phyloP scores from a whole-genome alignment of 306 rosid species.

The Sindora glabra region DNA sequence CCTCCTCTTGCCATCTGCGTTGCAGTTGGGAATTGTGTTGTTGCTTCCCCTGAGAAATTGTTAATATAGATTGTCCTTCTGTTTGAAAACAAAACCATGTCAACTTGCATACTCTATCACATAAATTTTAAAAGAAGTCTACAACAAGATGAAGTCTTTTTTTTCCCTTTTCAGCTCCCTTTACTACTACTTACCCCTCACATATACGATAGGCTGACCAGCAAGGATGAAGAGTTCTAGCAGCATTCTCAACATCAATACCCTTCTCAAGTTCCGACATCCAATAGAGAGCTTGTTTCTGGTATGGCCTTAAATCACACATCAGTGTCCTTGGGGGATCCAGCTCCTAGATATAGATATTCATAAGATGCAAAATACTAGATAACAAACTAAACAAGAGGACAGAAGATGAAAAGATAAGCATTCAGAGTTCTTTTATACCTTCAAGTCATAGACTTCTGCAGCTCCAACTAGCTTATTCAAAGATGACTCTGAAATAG shows the following conservation, averaged over 20 bases:
- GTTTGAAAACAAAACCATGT: conserved; percentile 6
- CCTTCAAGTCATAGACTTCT: conserved; percentile 70
- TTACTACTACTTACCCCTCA: conserved; percentile 46
- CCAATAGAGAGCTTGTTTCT: conserved; percentile 85
- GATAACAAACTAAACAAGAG: not conserved
- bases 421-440: conserved; percentile 6
- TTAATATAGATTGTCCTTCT: conserved; percentile 70
- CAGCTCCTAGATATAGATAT: conserved; percentile 48
- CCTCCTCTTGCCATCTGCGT: conserved; percentile 87
- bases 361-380: not conserved
- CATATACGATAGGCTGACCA: conserved; percentile 72
- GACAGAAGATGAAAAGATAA: not conserved
- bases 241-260: conserved; percentile 41
- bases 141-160: too few species aligned
- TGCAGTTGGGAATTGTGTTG: conserved; percentile 56
- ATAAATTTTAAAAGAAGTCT: too few species aligned
- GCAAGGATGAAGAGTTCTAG: conserved; percentile 71
- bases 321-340: conserved; percentile 48
- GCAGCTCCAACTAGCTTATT: conserved; percentile 67
- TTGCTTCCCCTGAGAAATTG: conserved; percentile 69
- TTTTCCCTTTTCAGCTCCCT: not conserved
- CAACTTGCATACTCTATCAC: not conserved
- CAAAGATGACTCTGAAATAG: conserved; percentile 60
- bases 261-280: conserved; percentile 77
- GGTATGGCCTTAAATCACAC: conserved; percentile 71